Percentiles rank a stretch among this genome's conserved stretches.
Evolutionary conservation across 306 rosid species (phyloP).

Genomic region (Lathyrus tuberosus): DNA sequence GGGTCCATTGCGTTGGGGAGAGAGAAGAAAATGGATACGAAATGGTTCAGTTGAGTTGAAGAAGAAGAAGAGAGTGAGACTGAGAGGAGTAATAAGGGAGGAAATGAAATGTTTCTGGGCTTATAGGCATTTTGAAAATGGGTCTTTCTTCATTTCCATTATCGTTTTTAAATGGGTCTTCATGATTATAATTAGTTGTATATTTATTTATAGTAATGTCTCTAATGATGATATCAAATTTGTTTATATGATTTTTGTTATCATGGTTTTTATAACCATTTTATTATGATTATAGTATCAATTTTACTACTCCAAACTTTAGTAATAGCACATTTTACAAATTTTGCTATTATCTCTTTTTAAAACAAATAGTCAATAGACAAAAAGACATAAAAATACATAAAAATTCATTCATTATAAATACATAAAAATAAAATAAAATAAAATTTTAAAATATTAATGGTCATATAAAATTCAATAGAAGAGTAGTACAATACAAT

Average conservation of each 20-base stretch:
- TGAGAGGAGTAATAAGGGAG: not conserved
- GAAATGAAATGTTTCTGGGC: conserved; percentile 20
- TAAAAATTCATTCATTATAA: too few species aligned
- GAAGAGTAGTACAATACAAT: too few species aligned
- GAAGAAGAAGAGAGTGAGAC: conserved; percentile 13
- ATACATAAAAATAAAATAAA: too few species aligned
- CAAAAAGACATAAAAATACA: too few species aligned
- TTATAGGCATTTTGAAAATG: not conserved
- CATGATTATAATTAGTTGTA: not conserved
- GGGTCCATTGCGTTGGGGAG: conserved; percentile 63
- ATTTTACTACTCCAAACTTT: too few species aligned
- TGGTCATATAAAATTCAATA: too few species aligned
- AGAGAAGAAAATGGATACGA: not conserved
- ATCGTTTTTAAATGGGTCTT: not conserved
- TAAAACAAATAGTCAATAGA: too few species aligned
- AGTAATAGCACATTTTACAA: too few species aligned
- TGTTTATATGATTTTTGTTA: not conserved
- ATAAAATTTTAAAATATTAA: too few species aligned
- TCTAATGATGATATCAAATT: not conserved
- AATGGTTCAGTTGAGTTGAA: too few species aligned
- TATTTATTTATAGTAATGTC: not conserved
- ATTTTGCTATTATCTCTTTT: too few species aligned
- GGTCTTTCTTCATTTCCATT: conserved; percentile 1
- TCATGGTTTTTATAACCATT: not conserved
- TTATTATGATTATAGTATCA: too few species aligned